Percentiles rank a stretch among this genome's conserved stretches.
Conservation (phyloP, 306 rosid genomes). For the Mimosa bimucronata region DNA sequence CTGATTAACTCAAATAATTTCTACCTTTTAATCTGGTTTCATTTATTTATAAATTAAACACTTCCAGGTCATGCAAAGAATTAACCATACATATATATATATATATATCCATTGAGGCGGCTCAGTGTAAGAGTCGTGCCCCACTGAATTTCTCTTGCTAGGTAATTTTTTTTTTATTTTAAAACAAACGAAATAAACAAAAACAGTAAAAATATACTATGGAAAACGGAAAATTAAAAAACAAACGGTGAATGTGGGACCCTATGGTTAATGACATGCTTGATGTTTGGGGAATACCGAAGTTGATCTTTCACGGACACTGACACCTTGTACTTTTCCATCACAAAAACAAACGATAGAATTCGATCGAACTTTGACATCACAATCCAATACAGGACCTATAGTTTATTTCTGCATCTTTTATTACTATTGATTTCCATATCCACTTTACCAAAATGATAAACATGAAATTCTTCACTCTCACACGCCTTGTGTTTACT, state of each 20-base stretch:
- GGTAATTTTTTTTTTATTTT: not conserved
- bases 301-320: constrained; percentile 36
- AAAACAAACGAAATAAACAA: not conserved
- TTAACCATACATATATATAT: not conserved
- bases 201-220: constrained; percentile 8
- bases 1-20: not conserved
- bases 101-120: not conserved
- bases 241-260: constrained; percentile 13
- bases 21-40: not conserved
- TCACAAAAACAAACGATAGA: not conserved
- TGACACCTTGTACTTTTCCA: constrained; percentile 3
- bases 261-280: not conserved
- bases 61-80: not conserved
- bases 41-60: not conserved
- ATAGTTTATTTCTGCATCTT: not conserved
- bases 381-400: constrained; percentile 2
- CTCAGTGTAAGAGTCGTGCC: constrained; percentile 10
- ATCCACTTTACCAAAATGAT: constrained; percentile 12
- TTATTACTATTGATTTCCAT: not conserved
- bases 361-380: constrained; percentile 37
- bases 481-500: constrained; percentile 5
- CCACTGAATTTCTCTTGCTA: constrained; percentile 11
- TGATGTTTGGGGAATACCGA: constrained; percentile 34
- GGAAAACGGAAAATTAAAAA: not conserved
- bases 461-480: constrained; percentile 21